Evolutionary conservation across 177 flowering plant species (phyloP).

Genomic region (Vitis hybrid): DNA sequence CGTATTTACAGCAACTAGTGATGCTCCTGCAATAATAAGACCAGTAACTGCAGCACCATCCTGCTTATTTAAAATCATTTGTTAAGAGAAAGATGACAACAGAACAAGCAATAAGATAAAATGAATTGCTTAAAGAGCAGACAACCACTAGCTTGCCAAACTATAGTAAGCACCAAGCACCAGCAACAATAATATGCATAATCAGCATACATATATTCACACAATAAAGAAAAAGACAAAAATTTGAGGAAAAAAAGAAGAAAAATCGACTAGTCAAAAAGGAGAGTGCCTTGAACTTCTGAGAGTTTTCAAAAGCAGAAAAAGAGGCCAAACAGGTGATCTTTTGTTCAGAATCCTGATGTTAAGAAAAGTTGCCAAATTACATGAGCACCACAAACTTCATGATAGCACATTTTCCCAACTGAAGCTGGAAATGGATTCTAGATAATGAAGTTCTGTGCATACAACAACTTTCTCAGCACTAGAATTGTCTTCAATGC

Average conservation of each 20-base stretch:
- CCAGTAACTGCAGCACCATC: constrained; percentile 99
- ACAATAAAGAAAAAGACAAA: not conserved
- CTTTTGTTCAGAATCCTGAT: too few species aligned
- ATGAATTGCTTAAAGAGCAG: not conserved
- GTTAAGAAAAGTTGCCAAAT: too few species aligned
- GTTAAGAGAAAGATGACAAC: not conserved
- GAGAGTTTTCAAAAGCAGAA: too few species aligned
- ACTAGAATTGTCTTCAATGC: too few species aligned
- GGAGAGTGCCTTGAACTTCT: too few species aligned
- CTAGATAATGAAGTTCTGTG: too few species aligned
- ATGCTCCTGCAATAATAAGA: constrained; percentile 84
- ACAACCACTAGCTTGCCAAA: not conserved
- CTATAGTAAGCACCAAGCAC: not conserved
- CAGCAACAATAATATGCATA: not conserved
- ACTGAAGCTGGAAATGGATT: too few species aligned
- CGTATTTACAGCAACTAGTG: constrained; percentile 80
- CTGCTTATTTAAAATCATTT: constrained; percentile 39
- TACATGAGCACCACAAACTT: too few species aligned
- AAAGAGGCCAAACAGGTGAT: too few species aligned
- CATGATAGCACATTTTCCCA: too few species aligned
- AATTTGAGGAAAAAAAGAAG: not conserved
- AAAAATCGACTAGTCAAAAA: not conserved
- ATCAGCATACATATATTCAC: not conserved
- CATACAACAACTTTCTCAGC: too few species aligned
- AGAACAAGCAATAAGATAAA: not conserved